phyloP scores from a whole-genome alignment of 1,139 yeast species.

The Geotrichum carabidarum region DNA sequence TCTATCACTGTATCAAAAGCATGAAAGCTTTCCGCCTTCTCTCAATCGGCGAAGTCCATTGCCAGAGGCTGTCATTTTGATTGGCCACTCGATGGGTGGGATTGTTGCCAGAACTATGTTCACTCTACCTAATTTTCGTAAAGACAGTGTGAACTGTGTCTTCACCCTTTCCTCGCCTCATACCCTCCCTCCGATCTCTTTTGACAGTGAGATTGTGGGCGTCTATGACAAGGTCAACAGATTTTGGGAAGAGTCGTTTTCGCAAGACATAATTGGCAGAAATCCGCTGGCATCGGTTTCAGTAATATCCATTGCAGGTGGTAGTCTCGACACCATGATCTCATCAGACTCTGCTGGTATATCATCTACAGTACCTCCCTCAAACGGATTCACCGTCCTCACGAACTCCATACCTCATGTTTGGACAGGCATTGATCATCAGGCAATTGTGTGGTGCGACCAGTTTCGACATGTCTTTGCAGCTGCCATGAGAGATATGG shows the following conservation, averaged over 20 bases:
- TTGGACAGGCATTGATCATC: slow-evolving; percentile 84
- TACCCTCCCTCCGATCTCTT: slow-evolving; percentile 77
- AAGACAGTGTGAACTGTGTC: slow-evolving; percentile 65
- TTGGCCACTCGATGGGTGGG: slow-evolving; percentile 90
- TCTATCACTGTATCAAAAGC: slow-evolving; percentile 53
- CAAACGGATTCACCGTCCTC: slow-evolving; percentile 70
- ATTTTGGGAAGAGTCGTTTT: slow-evolving; percentile 62
- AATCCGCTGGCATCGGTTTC: slow-evolving; percentile 35
- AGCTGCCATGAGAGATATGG: slow-evolving; percentile 49
- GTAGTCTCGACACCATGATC: slow-evolving; percentile 58
- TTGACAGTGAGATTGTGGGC: slow-evolving; percentile 69
- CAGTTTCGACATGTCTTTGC: slow-evolving; percentile 62
- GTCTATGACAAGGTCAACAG: slow-evolving; percentile 64
- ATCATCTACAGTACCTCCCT: slow-evolving; percentile 56
- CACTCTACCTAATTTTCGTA: slow-evolving; percentile 61
- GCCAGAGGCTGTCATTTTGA: slow-evolving; percentile 59
- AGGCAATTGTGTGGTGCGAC: slow-evolving; percentile 86
- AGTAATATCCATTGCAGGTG: slow-evolving; percentile 66
- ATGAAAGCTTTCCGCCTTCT: slow-evolving; percentile 19
- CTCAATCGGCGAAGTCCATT: slow-evolving; percentile 12
- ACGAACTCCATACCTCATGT: slow-evolving; percentile 80
- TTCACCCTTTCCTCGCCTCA: slow-evolving; percentile 80
- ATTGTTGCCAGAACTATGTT: slow-evolving; percentile 74
- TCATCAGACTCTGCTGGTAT: slow-evolving; percentile 80
- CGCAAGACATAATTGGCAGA: slow-evolving; percentile 29